Percentiles rank a stretch among this genome's conserved stretches.
These are phyloP conservation scores for Chrysoporthe puriensis DNA, from an alignment of 2,329 filamentous ascomycete species.

Conservation along the genomic window DNA sequence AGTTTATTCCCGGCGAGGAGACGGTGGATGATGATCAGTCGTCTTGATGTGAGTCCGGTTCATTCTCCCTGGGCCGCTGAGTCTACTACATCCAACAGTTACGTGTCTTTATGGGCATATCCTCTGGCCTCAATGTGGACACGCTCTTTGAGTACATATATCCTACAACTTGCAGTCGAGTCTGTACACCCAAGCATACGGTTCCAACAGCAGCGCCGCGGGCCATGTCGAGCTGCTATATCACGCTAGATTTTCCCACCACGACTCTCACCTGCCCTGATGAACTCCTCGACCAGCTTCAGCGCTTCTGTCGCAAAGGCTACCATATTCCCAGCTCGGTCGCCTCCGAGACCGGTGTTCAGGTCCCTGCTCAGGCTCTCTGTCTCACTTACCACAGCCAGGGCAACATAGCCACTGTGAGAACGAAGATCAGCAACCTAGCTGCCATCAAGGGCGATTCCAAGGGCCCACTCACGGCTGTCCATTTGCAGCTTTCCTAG, in stretches of 20 bases:
- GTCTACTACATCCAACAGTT: no score
- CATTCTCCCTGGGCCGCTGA: no score
- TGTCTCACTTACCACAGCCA: constrained; percentile 60
- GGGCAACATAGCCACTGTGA: constrained; percentile 61
- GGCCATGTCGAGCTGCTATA: neutral
- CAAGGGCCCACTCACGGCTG: constrained; percentile 46
- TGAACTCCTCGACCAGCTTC: constrained; percentile 58
- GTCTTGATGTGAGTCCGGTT: no score
- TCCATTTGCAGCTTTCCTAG: constrained; percentile 58
- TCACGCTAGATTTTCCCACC: constrained; percentile 19
- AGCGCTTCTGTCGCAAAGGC: constrained; percentile 62
- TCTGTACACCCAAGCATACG: no score
- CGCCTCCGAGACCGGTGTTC: constrained; percentile 55
- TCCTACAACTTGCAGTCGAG: no score
- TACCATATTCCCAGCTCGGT: constrained; percentile 66
- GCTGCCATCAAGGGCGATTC: no score
- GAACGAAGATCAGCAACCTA: neutral
- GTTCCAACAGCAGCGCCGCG: no score
- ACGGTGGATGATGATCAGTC: no score
- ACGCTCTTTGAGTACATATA: no score
- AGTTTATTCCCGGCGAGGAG: no score
- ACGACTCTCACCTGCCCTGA: constrained; percentile 36
- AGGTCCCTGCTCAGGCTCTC: constrained; percentile 58
- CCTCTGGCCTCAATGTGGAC: no score
- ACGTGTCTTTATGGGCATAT: no score